Evolutionary conservation across 75 land plant genomes (phyloP).

Genomic region (Azolla pinnata): DNA sequence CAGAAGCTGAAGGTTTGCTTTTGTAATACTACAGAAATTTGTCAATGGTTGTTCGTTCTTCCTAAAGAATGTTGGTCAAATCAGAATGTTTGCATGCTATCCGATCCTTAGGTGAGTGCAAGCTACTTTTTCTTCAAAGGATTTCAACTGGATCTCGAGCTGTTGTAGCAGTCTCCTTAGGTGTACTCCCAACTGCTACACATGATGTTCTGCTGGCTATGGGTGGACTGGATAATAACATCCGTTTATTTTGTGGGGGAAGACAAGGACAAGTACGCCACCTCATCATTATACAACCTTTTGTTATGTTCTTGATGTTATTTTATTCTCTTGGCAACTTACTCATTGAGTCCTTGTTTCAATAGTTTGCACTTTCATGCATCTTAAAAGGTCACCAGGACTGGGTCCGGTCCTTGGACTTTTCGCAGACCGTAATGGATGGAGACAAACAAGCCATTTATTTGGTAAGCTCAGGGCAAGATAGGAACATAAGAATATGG

Average conservation of each 20-base stretch:
- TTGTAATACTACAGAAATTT: not conserved
- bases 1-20: conserved; percentile 31
- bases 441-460: conserved; percentile 27
- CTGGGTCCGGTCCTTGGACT: conserved; percentile 88
- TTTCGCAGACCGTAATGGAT: conserved; percentile 42
- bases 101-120: conserved; percentile 43
- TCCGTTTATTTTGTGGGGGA: conserved; percentile 62
- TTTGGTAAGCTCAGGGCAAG: conserved; percentile 90
- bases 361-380: conserved; percentile 77
- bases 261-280: conserved; percentile 52
- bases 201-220: conserved; percentile 51
- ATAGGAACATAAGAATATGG: conserved; percentile 86
- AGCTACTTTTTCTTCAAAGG: conserved; percentile 39
- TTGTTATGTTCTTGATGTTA: not conserved
- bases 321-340: not conserved
- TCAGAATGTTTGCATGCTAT: not conserved
- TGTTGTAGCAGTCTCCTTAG: conserved; percentile 73
- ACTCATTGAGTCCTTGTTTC: no score
- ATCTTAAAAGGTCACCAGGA: conserved; percentile 89
- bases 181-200: conserved; percentile 50
- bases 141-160: conserved; percentile 56
- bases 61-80: no score
- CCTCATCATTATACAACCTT: not conserved
- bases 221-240: conserved; percentile 83
- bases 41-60: no score